Base-by-base conservation (phyloP, 2,329 filamentous ascomycete genomes). In the Ceratocystis destructans region DNA sequence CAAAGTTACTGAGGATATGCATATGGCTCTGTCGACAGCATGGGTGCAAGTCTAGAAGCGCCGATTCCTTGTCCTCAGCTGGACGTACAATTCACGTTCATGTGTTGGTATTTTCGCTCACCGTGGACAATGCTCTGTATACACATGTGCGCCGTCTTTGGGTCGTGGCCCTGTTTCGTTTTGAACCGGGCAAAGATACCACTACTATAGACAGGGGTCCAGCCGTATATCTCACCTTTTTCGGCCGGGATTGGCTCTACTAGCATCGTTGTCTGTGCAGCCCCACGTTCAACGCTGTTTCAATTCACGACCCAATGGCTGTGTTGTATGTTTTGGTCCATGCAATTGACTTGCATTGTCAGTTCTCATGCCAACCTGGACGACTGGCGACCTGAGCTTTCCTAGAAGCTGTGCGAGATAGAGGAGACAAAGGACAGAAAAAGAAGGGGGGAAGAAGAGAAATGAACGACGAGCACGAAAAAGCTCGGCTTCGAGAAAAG, bases 331-430 rank as follows among this genome's bases (percentile, higher is more conserved):
- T 48, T 62, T 48, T 62, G 33, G 59, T 10, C 59, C 37, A 41
- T 62, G 59, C 41, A 37, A 59, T 37, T 59, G 55, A 59, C 55
- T 59, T 59, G 55, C 55, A 37, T 59, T 59, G 55, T 59, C 55
- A 59, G 55, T 59, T 59, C 55, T 59, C 55, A 59, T 59, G 55
- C 55, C 55, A 33, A 33, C 25, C 55, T 59, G 28, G 55, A 33
- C 55, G 55, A 15, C 55, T 7, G 6, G 25, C 15, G 55, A 33
- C 55, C 33, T 15, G 55, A 37, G 48, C 48, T 15, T 22, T 28
- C 6, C 3, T 10, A 41, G 15, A 53, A 53, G 48, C 48, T 25
- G 20, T 12, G 48, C 55, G 25, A 59, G 17, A 31, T 8, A 50
- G 22, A 57, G 28, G 28, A 15, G 22, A 57, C 53, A 6, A 59